Base-by-base conservation (phyloP, 768 basidiomycete species). In the Collybia sordida region DNA sequence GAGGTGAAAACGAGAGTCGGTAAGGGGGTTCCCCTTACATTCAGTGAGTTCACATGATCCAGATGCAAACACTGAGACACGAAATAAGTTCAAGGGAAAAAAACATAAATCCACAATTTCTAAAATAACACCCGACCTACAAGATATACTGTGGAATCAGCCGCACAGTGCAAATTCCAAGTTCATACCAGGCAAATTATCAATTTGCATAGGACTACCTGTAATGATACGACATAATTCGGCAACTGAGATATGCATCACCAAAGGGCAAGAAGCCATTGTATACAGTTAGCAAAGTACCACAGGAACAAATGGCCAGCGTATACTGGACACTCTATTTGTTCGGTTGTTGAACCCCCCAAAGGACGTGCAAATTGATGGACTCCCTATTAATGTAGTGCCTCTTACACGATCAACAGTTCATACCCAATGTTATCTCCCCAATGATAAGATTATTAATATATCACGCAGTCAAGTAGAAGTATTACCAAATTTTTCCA, bases 171-270 rank as follows among this genome's bases (percentile, higher is more conserved):
- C 54, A 11, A 59, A 62, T 49, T 61, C 53, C 18, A 53, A 62
- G 9, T 53, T 59, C 27, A 44, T 65, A 17, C 59, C 67, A 15
- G 66, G 64, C 18, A 59, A 61, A 31, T 49, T 75, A 1, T 46
- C 54, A 5, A 36, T 69, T 17, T 68, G 67, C 50, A 17, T 63
- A 11, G 68, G 67, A 1, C 52, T 69, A 42, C 72, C 73, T 17
- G 54, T 71, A 1, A 64, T 69, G 47, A 62, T 71, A 12, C 42
- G 58, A 12, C 38, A 59, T 34, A 72, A 72, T 57, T 50, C 51
- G 42, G 67, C 70, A 3, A 69, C 67, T 4, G 68, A 69, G 37
- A 41, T 68, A 3, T 62, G 63, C 46, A 68, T 70, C 1, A 69
- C 68, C 3, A 65, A 64, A 31, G 66, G 66, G 1, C 64, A 67